Conservation (phyloP, 495 filamentous ascomycete genomes). For the Neurospora intermedia region DNA sequence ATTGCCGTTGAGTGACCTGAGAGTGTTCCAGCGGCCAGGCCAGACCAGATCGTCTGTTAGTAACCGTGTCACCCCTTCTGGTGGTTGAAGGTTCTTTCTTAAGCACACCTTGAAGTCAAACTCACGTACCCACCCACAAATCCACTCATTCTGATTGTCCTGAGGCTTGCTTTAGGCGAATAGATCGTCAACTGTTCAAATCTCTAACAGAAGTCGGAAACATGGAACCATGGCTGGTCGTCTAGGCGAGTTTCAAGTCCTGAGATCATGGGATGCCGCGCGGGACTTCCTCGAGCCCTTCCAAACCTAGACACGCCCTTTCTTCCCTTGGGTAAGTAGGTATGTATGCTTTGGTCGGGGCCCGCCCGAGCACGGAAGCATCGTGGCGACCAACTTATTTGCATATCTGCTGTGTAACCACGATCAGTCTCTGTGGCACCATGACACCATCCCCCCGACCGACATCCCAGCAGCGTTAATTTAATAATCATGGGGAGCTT, state of each 20-base stretch:
- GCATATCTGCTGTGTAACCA: neutral
- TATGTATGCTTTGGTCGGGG: neutral
- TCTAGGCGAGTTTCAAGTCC: neutral
- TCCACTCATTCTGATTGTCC: neutral
- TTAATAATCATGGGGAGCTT: neutral
- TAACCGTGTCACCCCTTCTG: neutral
- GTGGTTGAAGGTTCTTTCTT: neutral
- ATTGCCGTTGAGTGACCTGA: neutral
- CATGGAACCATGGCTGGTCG: neutral
- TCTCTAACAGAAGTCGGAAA: neutral
- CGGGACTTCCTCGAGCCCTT: neutral
- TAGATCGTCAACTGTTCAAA: neutral
- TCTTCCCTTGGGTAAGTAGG: neutral
- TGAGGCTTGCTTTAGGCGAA: neutral
- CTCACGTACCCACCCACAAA: neutral
- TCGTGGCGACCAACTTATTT: neutral
- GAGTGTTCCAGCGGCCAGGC: neutral
- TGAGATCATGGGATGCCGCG: neutral
- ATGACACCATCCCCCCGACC: neutral
- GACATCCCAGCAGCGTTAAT: neutral
- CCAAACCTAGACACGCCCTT: neutral
- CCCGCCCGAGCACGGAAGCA: neutral
- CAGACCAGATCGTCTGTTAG: neutral
- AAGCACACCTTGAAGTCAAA: neutral
- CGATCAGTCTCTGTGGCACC: neutral